Evolutionary conservation across 2,329 filamentous ascomycete species (phyloP).

Genomic region (Byssothecium circinans): DNA sequence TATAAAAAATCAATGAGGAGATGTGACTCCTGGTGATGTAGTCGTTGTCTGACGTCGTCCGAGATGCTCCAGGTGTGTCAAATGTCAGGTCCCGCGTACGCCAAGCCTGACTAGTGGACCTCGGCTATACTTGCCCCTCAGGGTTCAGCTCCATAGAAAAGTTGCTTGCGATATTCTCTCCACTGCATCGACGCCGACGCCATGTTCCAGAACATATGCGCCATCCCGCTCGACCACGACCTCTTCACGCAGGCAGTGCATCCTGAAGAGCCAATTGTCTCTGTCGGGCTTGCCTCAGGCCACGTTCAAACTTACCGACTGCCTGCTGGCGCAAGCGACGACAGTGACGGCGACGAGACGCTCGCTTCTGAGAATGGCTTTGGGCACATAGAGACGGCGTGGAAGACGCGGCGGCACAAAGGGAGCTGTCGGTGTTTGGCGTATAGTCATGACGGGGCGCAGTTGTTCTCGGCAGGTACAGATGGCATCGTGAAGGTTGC

Average conservation of each 20-base stretch:
- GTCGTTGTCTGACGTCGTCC: too few species aligned
- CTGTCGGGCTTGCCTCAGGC: conserved; percentile 80
- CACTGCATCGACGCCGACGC: conserved; percentile 3
- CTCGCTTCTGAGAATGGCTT: conserved; percentile 60
- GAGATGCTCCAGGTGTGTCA: too few species aligned
- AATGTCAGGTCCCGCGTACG: not conserved
- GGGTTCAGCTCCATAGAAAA: conserved; percentile 7
- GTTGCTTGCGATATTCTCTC: not conserved
- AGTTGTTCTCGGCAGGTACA: conserved; percentile 63
- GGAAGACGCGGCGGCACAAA: conserved; percentile 89
- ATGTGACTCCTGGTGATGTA: too few species aligned
- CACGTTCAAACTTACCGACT: conserved; percentile 85
- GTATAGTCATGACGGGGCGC: conserved; percentile 76
- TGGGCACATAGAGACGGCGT: conserved; percentile 77
- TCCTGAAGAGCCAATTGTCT: conserved; percentile 78
- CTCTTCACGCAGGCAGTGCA: conserved; percentile 88
- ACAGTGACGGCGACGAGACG: conserved; percentile 56
- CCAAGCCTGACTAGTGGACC: not conserved
- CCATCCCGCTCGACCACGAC: conserved; percentile 80
- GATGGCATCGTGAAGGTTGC: conserved; percentile 67
- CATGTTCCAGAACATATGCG: conserved; percentile 93
- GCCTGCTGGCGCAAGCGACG: conserved; percentile 57
- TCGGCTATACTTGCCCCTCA: conserved; percentile 20
- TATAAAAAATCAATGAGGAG: too few species aligned
- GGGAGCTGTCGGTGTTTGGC: conserved; percentile 84